These are phyloP conservation scores for Mycosphaerella sp. DNA, from an alignment of 2,329 filamentous ascomycete species.

Conservation along the genomic window DNA sequence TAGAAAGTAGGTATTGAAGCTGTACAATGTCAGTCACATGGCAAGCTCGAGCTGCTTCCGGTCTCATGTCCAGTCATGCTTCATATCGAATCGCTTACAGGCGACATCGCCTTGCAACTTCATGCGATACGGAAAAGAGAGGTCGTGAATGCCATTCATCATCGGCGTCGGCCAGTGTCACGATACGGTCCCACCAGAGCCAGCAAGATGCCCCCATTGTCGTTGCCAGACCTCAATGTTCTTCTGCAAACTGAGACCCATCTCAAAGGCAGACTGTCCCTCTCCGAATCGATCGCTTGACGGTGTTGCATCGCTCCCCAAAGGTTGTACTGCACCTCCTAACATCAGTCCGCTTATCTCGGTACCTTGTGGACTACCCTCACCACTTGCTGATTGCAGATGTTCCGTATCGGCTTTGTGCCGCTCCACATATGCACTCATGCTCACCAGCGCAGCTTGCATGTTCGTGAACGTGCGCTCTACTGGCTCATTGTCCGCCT, in stretches of 20 bases:
- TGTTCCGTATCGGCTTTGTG: slow-evolving; percentile 15
- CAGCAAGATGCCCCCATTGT: neutral
- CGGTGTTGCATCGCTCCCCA: neutral
- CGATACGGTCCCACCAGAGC: neutral
- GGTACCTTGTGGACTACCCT: slow-evolving; percentile 3
- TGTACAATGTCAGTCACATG: too few relatives aligned
- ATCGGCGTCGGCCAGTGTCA: neutral
- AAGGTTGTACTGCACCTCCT: slow-evolving; percentile 10
- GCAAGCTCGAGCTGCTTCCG: too few relatives aligned
- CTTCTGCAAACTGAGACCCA: neutral
- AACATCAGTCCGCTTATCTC: slow-evolving; percentile 6
- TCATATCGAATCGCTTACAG: too few relatives aligned
- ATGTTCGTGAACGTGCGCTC: slow-evolving; percentile 25
- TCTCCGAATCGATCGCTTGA: slow-evolving; percentile 28
- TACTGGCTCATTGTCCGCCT: slow-evolving; percentile 16
- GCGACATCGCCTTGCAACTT: too few relatives aligned
- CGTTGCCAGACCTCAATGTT: neutral
- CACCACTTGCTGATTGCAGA: slow-evolving; percentile 2
- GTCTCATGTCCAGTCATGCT: too few relatives aligned
- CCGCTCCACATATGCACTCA: slow-evolving; percentile 17
- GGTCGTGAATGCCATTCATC: neutral
- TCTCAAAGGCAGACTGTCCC: slow-evolving; percentile 8
- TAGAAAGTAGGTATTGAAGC: too few relatives aligned
- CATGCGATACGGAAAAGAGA: too few relatives aligned
- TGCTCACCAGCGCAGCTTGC: slow-evolving; percentile 18